Evolutionary conservation across 2,329 filamentous ascomycete species (phyloP).

Genomic region (Nemania diffusa): DNA sequence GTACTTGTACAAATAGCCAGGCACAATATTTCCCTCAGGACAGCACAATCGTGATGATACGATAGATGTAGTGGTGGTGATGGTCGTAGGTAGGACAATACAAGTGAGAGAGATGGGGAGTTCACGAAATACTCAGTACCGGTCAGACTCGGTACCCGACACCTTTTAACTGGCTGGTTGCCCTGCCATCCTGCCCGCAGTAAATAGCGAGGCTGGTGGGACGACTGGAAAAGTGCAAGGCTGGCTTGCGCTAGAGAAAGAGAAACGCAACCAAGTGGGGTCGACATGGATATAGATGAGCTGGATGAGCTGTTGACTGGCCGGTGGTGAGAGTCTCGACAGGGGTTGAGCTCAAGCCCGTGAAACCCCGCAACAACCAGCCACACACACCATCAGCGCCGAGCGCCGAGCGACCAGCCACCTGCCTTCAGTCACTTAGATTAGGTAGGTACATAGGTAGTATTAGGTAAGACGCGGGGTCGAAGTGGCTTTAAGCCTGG

Average conservation of each 20-base stretch:
- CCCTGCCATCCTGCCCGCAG: slow-evolving; percentile 58
- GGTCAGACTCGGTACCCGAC: slow-evolving; percentile 33
- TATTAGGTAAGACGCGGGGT: no score
- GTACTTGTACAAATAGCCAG: neutral
- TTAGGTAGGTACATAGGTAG: no score
- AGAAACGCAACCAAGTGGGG: slow-evolving; percentile 4
- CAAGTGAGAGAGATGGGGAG: slow-evolving; percentile 12
- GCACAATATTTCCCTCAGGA: neutral
- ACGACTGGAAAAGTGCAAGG: slow-evolving; percentile 46
- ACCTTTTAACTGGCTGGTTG: slow-evolving; percentile 57
- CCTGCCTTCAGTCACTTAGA: no score
- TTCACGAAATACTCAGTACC: slow-evolving; percentile 20
- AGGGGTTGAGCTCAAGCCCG: neutral
- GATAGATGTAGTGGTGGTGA: neutral
- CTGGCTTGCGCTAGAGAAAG: slow-evolving; percentile 33
- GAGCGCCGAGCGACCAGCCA: no score
- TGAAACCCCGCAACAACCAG: neutral
- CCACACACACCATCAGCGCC: neutral
- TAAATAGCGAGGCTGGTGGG: slow-evolving; percentile 54
- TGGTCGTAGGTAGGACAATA: neutral
- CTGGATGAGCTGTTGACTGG: no score
- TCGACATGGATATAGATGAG: slow-evolving; percentile 15
- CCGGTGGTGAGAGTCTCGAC: neutral
- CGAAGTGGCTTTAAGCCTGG: no score
- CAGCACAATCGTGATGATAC: neutral